A percentile compares a stretch with the other conserved stretches of the same genome.
These are phyloP conservation scores for Monascus ruber DNA, from an alignment of 2,329 filamentous ascomycete species.

Conservation along the genomic window DNA sequence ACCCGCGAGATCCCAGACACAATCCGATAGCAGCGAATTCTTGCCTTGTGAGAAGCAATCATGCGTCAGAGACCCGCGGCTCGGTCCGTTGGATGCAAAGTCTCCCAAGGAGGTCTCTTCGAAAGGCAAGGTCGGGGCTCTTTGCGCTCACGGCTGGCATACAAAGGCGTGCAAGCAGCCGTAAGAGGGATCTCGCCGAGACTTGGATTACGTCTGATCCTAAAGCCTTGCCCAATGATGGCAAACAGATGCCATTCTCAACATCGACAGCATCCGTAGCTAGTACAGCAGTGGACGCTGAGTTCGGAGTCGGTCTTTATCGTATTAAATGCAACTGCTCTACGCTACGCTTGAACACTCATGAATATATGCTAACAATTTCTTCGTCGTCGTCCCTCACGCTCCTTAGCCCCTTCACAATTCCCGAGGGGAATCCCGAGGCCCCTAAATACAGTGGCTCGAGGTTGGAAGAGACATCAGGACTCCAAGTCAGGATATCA, in stretches of 20 bases:
- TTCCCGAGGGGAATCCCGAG: not conserved
- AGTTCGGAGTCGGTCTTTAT: conserved; percentile 17
- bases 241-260: conserved; percentile 7
- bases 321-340: conserved; percentile 12
- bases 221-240: conserved; percentile 11
- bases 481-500: not conserved
- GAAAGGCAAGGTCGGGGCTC: conserved; percentile 21
- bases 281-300: conserved; percentile 17
- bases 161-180: conserved; percentile 8
- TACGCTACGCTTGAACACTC: conserved; percentile 3
- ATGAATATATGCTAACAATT: conserved; percentile 2
- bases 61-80: conserved; percentile 6
- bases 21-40: conserved; percentile 13
- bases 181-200: not conserved
- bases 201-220: conserved; percentile 6
- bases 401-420: not conserved
- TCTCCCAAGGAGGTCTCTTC: conserved; percentile 17
- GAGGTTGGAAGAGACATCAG: not conserved
- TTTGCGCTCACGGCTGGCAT: conserved; percentile 18
- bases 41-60: conserved; percentile 5
- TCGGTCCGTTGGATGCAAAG: conserved; percentile 15
- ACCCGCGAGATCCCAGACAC: conserved; percentile 25
- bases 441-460: not conserved
- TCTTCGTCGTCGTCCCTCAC: conserved; percentile 2
- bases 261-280: conserved; percentile 15